Evolutionary conservation across 495 filamentous ascomycete genomes (phyloP), one percentile per base, ranked within the genome.

Genomic region (Pyronema omphalodes): DNA sequence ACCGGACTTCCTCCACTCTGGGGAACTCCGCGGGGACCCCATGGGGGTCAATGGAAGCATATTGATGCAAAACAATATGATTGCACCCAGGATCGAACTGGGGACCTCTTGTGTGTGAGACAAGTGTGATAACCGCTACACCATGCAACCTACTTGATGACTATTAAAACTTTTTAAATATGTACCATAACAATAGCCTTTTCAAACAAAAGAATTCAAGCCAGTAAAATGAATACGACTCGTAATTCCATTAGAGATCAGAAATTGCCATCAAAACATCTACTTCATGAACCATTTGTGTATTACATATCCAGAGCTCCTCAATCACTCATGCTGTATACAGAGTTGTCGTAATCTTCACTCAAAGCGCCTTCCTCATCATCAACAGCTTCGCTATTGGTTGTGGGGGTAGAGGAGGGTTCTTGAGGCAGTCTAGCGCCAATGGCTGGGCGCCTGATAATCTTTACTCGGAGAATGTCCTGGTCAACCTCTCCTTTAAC

Each of bases 401-500:
- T 45, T 19, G 9, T 3, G 44, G 44, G 9, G 3, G 12, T 19
- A 9, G 44, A 47, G 11, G 9, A n/a, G 44, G 12, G 23, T n/a
- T 9, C n/a, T 47, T 1, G 12, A 9, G 3, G 44, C 3, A n/a
- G 44, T 9, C 17, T 14, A 14, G 48, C 48, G 17, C 48, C 48
- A 11, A 37, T 17, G 12, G 48, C 48, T 17, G 48, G 48, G 9
- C 18, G 9, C 9, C 48, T 17, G 48, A 51, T 37, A 23, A 51
- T 51, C 29, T 51, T 51, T 12, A 51, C 9, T 12, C 9, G 7
- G 15, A 51, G 29, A 6, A 51, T 37, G 23, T 17, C 36, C 12
- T 37, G 48, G 23, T 51, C 48, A 11, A 51, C 48, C 18, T 51
- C 48, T 1, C 19, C 56, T 49, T 51, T 37, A n/a, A 34, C 48